Base-by-base conservation (phyloP, 805 yeast species). In the Candida dajiaensis region DNA sequence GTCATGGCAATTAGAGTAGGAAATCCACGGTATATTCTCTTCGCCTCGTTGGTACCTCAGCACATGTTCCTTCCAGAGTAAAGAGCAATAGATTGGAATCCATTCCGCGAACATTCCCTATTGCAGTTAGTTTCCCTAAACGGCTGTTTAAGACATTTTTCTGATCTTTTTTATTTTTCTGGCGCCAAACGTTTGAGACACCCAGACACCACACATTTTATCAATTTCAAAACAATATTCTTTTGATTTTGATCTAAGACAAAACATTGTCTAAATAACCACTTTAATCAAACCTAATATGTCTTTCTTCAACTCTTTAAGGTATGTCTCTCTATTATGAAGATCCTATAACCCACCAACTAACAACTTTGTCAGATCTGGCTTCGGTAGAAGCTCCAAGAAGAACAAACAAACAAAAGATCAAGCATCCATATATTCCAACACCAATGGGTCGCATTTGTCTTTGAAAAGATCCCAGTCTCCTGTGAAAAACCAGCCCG, bases 371-470 rank as follows among this genome's bases (percentile, higher is more conserved):
- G 42, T 49, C 47, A 75, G 80, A 26, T 22, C 45, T 61, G 82
- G 85, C 10, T 77, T 81, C 52, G 83, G 85, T n/a, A 73, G 85
- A 57, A 68, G 68, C 46, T 70, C 76, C 15, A 74, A 75, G 47
- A 74, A 74, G 60, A 72, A 62, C 51, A 72, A 73, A 57, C 68
- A 67, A 31, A 61, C 58, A 38, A 61, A 60, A 22, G 62, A 60
- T 36, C 61, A 54, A 48, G 50, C 57, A 9, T 57, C 65, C 9
- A 40, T 58, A 22, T 68, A 65, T 44, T 73, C 65, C 47, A 72
- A 64, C 50, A 71, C 63, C 40, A 75, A 75, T 50, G 73, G 70
- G 11, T 76, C 81, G 0, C 70, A 71, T 35, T 54, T 73, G 8
- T 75, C 81, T 0, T 58, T 77, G 35, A 69, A 77, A 57, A 68